phyloP scores from a whole-genome alignment of 2,329 filamentous ascomycete species.

The Fonsecaea monophora region DNA sequence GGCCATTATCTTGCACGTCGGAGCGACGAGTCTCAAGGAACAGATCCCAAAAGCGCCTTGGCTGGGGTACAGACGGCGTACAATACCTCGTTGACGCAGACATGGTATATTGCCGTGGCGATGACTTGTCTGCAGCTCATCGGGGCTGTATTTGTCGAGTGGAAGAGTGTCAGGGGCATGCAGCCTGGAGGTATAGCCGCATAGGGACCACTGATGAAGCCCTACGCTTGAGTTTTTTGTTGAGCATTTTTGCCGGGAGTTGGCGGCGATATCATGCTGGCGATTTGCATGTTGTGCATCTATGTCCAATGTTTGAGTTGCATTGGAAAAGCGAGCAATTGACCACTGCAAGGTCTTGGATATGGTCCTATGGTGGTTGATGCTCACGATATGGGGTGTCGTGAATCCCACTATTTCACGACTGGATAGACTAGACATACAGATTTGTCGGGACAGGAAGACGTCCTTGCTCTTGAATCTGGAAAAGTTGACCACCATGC shows the following conservation, averaged over 20 bases:
- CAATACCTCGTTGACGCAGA: slow-evolving; percentile 47
- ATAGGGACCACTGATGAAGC: slow-evolving; percentile 18
- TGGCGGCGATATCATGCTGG: neutral
- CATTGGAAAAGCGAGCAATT: neutral
- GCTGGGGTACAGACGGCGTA: slow-evolving; percentile 46
- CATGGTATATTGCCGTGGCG: slow-evolving; percentile 49
- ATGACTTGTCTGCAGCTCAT: slow-evolving; percentile 48
- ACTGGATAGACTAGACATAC: slow-evolving; percentile 3
- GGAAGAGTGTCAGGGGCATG: slow-evolving; percentile 50
- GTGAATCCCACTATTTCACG: slow-evolving; percentile 3
- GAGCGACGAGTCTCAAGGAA: slow-evolving; percentile 48
- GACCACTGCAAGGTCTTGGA: neutral
- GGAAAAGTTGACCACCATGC: neutral
- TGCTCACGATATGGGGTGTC: neutral
- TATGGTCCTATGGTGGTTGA: neutral
- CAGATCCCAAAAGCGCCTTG: slow-evolving; percentile 42
- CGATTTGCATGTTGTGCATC: neutral
- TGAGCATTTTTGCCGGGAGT: slow-evolving; percentile 8
- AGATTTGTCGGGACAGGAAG: neutral
- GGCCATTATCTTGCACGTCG: slow-evolving; percentile 43
- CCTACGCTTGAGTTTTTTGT: neutral
- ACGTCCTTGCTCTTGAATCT: neutral
- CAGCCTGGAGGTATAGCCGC: slow-evolving; percentile 37
- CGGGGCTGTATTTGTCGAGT: slow-evolving; percentile 48
- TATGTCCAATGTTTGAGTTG: neutral